Conservation (phyloP, 345 rosid genomes). For the Populus deltoides region DNA sequence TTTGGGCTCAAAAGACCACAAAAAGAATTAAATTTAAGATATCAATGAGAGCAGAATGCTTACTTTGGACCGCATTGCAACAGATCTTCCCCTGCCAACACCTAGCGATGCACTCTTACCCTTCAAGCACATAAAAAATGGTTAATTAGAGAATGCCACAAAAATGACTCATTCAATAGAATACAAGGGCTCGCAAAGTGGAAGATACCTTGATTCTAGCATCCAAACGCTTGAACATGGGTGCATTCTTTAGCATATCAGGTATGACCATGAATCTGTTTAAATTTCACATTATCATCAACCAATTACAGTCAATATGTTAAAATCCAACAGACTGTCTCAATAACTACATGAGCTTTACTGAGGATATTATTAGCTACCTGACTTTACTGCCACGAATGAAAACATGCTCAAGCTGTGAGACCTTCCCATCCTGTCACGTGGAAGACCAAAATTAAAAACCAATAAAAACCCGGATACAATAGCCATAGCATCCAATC, state of each 20-base stretch:
- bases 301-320: background rate
- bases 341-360: background rate
- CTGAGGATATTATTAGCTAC: constrained; percentile 27
- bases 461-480: background rate
- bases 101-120: constrained; percentile 88
- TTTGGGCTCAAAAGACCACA: too few relatives aligned
- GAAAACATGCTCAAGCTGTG: constrained; percentile 97
- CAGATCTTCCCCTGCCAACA: constrained; percentile 91
- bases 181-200: background rate
- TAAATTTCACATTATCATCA: constrained; percentile 10
- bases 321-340: background rate
- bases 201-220: constrained; percentile 68
- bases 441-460: background rate
- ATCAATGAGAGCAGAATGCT: constrained; percentile 21
- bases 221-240: constrained; percentile 94
- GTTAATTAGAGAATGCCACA: background rate
- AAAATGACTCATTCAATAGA: background rate
- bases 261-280: constrained; percentile 98
- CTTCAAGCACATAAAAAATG: constrained; percentile 39
- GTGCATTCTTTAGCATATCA: constrained; percentile 96
- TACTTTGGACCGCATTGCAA: constrained; percentile 86
- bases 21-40: background rate
- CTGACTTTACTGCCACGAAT: constrained; percentile 99
- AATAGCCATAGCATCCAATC: background rate
- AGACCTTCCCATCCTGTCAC: constrained; percentile 85